A percentile compares a stretch with the other conserved stretches of the same genome.
These are phyloP conservation scores for Hemileia vastatrix DNA, from an alignment of 1,284 basidiomycete species.

Conservation along the genomic window DNA sequence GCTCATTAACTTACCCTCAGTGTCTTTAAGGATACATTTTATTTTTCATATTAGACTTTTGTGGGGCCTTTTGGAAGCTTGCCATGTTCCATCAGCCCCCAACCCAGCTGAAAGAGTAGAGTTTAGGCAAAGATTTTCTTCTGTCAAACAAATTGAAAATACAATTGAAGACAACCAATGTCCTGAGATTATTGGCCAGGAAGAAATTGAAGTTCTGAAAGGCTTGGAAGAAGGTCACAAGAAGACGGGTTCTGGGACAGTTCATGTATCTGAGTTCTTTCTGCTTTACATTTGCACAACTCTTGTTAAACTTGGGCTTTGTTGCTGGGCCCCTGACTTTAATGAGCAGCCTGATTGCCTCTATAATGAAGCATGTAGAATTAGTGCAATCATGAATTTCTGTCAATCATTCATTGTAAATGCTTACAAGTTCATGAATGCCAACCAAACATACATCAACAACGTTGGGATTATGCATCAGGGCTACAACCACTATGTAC, in stretches of 20 bases:
- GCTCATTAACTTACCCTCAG: no score
- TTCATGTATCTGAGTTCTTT: conserved; percentile 1
- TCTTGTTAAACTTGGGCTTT: background rate
- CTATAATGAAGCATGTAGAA: conserved; percentile 1
- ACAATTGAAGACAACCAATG: background rate
- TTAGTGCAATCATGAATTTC: background rate
- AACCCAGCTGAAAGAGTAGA: background rate
- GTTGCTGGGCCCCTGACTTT: conserved; percentile 1
- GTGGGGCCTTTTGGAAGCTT: background rate
- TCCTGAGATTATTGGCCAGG: background rate
- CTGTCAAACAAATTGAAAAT: background rate
- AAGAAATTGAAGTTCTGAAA: background rate
- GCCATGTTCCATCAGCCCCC: background rate
- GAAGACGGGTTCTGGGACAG: background rate
- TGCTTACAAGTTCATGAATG: background rate
- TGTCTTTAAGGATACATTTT: background rate
- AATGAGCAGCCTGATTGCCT: background rate
- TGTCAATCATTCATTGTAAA: background rate
- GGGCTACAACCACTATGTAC: conserved; percentile 2
- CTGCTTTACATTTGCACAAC: background rate
- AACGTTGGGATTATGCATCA: background rate
- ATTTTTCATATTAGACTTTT: background rate
- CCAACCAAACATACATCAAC: background rate
- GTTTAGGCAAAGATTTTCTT: background rate
- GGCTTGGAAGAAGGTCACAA: background rate